Evolutionary conservation across 2,329 filamentous ascomycete genomes (phyloP).

Genomic region (Aspergillus aculeatus): DNA sequence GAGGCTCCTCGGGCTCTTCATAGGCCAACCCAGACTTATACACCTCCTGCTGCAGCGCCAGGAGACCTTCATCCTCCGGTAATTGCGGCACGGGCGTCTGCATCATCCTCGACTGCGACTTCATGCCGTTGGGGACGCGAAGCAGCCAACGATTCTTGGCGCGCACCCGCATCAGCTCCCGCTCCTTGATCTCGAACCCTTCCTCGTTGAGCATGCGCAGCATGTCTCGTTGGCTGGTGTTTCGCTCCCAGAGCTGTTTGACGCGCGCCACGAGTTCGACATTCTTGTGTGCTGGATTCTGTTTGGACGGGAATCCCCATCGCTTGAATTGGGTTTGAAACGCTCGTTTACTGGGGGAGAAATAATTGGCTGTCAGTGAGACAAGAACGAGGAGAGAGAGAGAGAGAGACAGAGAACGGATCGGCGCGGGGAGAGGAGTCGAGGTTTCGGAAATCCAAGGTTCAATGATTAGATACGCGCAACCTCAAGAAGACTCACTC

Average conservation of each 20-base stretch:
- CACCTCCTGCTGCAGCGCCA: conserved; percentile 41
- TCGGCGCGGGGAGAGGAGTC: too few relatives aligned
- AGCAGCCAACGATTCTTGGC: conserved; percentile 68
- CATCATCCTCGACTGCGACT: conserved; percentile 36
- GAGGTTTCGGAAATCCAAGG: too few relatives aligned
- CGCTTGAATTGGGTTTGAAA: conserved; percentile 74
- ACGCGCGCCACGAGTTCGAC: conserved; percentile 65
- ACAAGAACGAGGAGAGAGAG: not conserved
- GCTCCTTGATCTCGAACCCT: conserved; percentile 69
- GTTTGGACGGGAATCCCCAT: conserved; percentile 77
- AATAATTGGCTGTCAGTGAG: conserved; percentile 5
- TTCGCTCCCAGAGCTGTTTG: conserved; percentile 74
- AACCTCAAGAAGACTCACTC: conserved; percentile 24
- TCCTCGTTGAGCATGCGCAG: conserved; percentile 67
- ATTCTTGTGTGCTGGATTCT: conserved; percentile 70
- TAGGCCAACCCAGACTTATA: conserved; percentile 34
- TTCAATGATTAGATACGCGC: too few relatives aligned
- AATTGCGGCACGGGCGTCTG: conserved; percentile 25
- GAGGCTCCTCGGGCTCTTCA: conserved; percentile 26
- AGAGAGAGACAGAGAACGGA: too few relatives aligned
- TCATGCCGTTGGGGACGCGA: conserved; percentile 60
- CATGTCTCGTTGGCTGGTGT: conserved; percentile 72
- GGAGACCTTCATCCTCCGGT: conserved; percentile 38
- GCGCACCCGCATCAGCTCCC: conserved; percentile 69
- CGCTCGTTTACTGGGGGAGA: conserved; percentile 60